Evolutionary conservation across 2,329 filamentous ascomycete species (phyloP).

Genomic region (Ophiognomonia clavigignenti-juglandacearum): DNA sequence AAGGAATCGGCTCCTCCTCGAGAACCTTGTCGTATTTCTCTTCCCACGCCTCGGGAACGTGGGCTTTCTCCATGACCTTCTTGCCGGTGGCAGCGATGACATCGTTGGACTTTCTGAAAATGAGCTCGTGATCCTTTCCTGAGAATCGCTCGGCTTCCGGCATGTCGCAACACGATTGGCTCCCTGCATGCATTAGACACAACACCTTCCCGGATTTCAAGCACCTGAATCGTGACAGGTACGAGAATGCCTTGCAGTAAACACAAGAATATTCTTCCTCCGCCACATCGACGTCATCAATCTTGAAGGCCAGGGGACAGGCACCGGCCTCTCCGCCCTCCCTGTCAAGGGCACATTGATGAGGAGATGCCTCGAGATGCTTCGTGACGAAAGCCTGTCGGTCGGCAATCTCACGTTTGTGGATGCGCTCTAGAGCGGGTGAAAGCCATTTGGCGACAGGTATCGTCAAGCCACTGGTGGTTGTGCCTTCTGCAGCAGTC

Average conservation of each 20-base stretch:
- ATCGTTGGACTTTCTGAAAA: constrained; percentile 72
- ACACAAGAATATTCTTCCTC: constrained; percentile 92
- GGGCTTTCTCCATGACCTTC: constrained; percentile 81
- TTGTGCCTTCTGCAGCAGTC: constrained; percentile 78
- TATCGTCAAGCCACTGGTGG: constrained; percentile 61
- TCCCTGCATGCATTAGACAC: constrained; percentile 78
- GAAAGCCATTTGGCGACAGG: constrained; percentile 93
- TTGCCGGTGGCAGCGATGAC: constrained; percentile 61
- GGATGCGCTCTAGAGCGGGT: constrained; percentile 76
- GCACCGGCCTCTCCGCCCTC: constrained; percentile 40
- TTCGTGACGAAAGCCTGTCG: constrained; percentile 64
- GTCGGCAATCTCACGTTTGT: constrained; percentile 64
- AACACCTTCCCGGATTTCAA: constrained; percentile 73
- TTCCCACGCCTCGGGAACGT: constrained; percentile 81
- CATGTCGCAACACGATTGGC: constrained; percentile 72
- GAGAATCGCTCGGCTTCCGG: constrained; percentile 61
- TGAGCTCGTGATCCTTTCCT: constrained; percentile 67
- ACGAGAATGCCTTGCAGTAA: constrained; percentile 89
- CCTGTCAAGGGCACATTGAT: constrained; percentile 48
- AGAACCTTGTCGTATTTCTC: constrained; percentile 83
- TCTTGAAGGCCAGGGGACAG: constrained; percentile 57
- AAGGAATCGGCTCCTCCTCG: constrained; percentile 77
- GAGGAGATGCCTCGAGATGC: constrained; percentile 51
- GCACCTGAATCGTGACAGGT: constrained; percentile 86
- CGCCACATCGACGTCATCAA: constrained; percentile 69